These are phyloP conservation scores for Talaromyces sp. DNA, from an alignment of 2,329 filamentous ascomycete species.

Conservation along the genomic window DNA sequence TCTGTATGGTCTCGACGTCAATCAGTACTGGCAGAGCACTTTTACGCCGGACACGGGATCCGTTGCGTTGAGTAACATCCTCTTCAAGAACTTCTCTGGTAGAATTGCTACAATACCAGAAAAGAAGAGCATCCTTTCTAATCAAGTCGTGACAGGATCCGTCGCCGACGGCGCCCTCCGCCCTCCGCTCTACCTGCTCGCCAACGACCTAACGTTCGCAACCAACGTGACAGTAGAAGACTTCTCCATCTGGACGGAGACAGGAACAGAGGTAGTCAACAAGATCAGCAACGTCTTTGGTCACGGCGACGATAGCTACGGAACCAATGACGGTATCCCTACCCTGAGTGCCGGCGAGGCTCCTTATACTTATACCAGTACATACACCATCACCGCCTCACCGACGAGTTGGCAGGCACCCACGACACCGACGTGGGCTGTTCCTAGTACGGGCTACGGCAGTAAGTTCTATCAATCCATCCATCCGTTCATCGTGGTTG, in stretches of 20 bases:
- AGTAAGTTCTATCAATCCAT: slow-evolving; percentile 18
- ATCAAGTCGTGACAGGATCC: slow-evolving; percentile 30
- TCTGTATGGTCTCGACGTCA: slow-evolving; percentile 25
- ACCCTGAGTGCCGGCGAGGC: slow-evolving; percentile 15
- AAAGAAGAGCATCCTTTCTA: no score
- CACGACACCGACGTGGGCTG: slow-evolving; percentile 30
- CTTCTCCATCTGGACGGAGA: slow-evolving; percentile 37
- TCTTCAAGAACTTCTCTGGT: slow-evolving; percentile 31
- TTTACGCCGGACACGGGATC: slow-evolving; percentile 25
- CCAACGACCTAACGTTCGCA: slow-evolving; percentile 31
- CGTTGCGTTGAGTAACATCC: slow-evolving; percentile 25
- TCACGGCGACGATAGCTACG: slow-evolving; percentile 28
- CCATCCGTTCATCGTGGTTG: no score
- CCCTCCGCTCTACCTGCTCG: slow-evolving; percentile 31
- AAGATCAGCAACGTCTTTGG: slow-evolving; percentile 37
- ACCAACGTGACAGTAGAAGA: slow-evolving; percentile 32
- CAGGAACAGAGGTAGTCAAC: slow-evolving; percentile 26
- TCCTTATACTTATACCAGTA: slow-evolving; percentile 28
- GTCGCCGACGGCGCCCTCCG: slow-evolving; percentile 30
- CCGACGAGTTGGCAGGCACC: slow-evolving; percentile 30
- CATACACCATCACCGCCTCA: slow-evolving; percentile 29
- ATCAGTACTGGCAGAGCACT: slow-evolving; percentile 29
- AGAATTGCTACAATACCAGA: background rate
- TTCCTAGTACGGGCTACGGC: slow-evolving; percentile 32
- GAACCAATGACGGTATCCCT: slow-evolving; percentile 21